Base-by-base conservation (phyloP, 441 rosid species). In the Gossypium schwendimanii region DNA sequence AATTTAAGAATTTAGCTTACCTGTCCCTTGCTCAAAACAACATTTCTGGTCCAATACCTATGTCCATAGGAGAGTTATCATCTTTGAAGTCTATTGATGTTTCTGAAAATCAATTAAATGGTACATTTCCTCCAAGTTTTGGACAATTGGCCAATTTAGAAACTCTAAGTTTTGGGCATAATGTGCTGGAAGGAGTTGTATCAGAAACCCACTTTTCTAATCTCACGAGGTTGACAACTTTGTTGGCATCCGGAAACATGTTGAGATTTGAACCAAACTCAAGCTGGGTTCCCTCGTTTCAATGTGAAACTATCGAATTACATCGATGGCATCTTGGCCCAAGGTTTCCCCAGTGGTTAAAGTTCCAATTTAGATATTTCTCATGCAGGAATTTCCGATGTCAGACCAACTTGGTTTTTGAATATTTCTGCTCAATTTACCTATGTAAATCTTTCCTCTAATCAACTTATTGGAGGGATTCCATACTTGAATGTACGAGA, bases 211-310 rank as follows among this genome's bases (percentile, higher is more conserved):
- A 36, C 44, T 69, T 69, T 5, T 69, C 63, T 2, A 69, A 53
- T 6, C 62, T 55, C 49, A 52, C 26, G 6, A 69, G 12, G 20
- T 36, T 69, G 50, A 31, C 12, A 55, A 2, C 10, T 31, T 69
- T 69, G 10, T 20, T 0, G 17, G 61, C 50, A 53, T 69, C 63
- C 3, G 6, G 12, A 7, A 69, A 54, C 50, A 17, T 18, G 63
- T 31, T 53, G 18, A 49, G 14, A 8, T 66, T 47, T 21, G 14
- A 31, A 11, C 62, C 62, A 52, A 69, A 36, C 20, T 0, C 72
- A 36, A 53, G 62, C 18, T 69, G 72, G 72, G 9, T 69, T 52
- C 79, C 71, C 58, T 55, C 75, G 31, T 76, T 63, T 20, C 60
- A 44, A 0, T 36, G 67, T 2, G 15, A 0, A 15, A 1, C 0